These are phyloP conservation scores for Geum urbanum DNA, from an alignment of 306 rosid species.

Conservation along the genomic window DNA sequence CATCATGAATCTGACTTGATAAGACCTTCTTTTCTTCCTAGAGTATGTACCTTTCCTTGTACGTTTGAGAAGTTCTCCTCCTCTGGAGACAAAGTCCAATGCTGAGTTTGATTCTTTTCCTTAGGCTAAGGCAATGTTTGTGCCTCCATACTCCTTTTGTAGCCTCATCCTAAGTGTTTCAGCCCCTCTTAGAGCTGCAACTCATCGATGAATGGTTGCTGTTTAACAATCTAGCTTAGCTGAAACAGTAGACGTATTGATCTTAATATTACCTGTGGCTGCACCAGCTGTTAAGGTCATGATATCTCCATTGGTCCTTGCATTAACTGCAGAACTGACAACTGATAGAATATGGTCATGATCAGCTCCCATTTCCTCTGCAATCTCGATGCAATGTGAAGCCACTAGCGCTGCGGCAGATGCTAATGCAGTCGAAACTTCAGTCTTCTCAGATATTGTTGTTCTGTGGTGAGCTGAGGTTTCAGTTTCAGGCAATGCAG, in stretches of 20 bases:
- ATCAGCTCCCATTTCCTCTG: constrained; percentile 95
- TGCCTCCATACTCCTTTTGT: constrained; percentile 62
- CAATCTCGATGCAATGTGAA: constrained; percentile 94
- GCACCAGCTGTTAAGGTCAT: constrained; percentile 95
- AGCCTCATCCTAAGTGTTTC: constrained; percentile 66
- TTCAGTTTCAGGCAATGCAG: constrained; percentile 50
- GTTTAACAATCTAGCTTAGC: neutral
- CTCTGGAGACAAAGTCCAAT: constrained; percentile 58
- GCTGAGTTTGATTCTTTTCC: constrained; percentile 56
- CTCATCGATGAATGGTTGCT: neutral
- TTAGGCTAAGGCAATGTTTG: constrained; percentile 47
- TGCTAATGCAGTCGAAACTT: constrained; percentile 62
- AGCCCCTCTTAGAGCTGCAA: constrained; percentile 79
- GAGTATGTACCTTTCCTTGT: constrained; percentile 78
- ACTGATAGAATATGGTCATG: constrained; percentile 60
- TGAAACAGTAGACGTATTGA: neutral
- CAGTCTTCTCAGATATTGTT: constrained; percentile 27
- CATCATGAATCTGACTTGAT: constrained; percentile 4
- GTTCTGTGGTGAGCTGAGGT: constrained; percentile 40
- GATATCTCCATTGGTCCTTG: constrained; percentile 82
- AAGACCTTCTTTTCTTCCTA: neutral
- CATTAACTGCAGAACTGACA: constrained; percentile 79
- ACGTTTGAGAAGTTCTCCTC: constrained; percentile 90
- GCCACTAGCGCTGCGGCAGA: constrained; percentile 95
- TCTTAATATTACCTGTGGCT: constrained; percentile 63